phyloP scores from a whole-genome alignment of 2,329 filamentous ascomycete species.

The Trichophyton rubrum region DNA sequence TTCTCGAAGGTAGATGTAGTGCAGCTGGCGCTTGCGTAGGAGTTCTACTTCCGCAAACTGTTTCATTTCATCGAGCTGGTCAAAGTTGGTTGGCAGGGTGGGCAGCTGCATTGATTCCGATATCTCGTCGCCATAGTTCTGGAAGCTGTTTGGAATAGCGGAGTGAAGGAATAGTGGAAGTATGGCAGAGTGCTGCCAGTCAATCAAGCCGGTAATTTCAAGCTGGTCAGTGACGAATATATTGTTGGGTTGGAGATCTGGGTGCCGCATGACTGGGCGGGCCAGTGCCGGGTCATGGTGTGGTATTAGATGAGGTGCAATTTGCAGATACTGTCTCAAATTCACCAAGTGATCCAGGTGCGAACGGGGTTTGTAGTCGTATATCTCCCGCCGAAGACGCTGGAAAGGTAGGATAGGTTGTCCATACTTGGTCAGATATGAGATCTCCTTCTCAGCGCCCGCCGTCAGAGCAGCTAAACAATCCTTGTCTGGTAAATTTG shows the following conservation, averaged over 20 bases:
- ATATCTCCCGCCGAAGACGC: constrained; percentile 13
- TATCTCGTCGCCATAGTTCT: constrained; percentile 23
- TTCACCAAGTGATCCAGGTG: constrained; percentile 6
- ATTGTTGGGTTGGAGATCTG: constrained; percentile 21
- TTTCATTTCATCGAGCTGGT: constrained; percentile 8
- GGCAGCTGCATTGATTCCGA: constrained; percentile 13
- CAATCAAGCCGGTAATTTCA: constrained; percentile 21
- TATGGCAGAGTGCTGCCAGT: constrained; percentile 22
- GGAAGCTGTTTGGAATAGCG: constrained; percentile 23
- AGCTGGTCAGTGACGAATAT: constrained; percentile 19
- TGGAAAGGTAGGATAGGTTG: constrained; percentile 14
- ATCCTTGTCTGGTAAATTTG: neutral
- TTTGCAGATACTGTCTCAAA: neutral
- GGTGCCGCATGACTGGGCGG: constrained; percentile 18
- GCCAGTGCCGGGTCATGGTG: neutral
- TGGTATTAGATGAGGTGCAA: constrained; percentile 6
- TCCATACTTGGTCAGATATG: constrained; percentile 12
- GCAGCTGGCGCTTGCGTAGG: constrained; percentile 4
- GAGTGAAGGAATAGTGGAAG: constrained; percentile 20
- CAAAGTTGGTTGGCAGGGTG: constrained; percentile 11
- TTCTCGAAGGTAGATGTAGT: constrained; percentile 1
- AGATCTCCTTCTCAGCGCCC: constrained; percentile 9
- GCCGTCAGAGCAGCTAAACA: neutral
- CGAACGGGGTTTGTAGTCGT: constrained; percentile 12
- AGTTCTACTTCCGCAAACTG: constrained; percentile 2